Base-by-base conservation (phyloP, 106 monocot genomes). In the Gastrodia elata region DNA sequence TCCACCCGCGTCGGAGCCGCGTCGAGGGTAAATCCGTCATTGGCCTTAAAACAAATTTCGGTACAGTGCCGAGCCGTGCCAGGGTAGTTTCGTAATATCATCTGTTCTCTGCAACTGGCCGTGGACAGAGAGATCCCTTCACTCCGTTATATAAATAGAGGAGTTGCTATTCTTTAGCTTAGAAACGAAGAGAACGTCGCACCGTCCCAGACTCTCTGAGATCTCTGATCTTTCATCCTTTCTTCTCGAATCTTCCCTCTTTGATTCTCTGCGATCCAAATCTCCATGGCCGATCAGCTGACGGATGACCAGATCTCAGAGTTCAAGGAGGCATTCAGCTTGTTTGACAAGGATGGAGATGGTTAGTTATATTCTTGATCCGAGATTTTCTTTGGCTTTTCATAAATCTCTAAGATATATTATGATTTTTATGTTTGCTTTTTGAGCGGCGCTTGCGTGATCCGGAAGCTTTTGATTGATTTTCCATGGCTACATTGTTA, bases 261-360 rank as follows among this genome's bases (percentile, higher is more conserved):
- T 1, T 10, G 32, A 28, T 28, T 13, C 27, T 64, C 20, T 56
- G 56, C 56, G 56, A 59, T 9, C 27, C 59, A 59, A 5, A 59
- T 59, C 28, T 28, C 65, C 36, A 79, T 79, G 78, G 65, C 78
- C 75, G 80, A 80, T 24, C 71, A 80, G 44, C 59, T 76, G 33
- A 80, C 75, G 30, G 75, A 76, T 27, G 75, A 75, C 11, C 80
- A 80, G 80, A 80, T 80, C 75, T 68, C 75, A 2, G 80, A 80
- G 80, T 80, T 80, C 71, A 71, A 76, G 75, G 80, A 80, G 75
- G 80, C 80, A 15, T 80, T 80, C 71, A 80, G 75, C 75, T 64
- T 80, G 46, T 80, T 80, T 75, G 80, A 80, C 71, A 80, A 80
- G 75, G 80, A 80, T 48, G 80, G 80, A 39, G 80, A 80, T 43